Conservation (phyloP, 176 grass and related monocot species). For the Miscanthus lutarioriparius region DNA sequence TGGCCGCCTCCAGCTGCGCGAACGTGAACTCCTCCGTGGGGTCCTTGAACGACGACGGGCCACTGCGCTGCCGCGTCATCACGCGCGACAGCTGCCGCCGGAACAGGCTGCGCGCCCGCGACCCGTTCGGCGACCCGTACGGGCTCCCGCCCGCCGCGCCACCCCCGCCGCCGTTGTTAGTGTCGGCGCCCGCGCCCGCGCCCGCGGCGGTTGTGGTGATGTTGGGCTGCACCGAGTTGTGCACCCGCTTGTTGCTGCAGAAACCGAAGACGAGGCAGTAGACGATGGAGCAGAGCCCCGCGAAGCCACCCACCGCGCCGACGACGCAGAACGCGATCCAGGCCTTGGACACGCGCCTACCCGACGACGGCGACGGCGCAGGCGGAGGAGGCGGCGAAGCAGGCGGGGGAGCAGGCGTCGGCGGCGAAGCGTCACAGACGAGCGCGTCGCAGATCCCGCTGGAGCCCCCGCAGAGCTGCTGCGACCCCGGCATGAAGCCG, state of each 20-base stretch:
- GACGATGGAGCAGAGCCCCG: constrained; percentile 61
- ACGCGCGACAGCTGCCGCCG: constrained; percentile 73
- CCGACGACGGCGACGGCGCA: background rate
- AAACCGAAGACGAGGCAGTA: constrained; percentile 62
- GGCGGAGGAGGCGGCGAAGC: background rate
- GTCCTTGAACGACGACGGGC: constrained; percentile 93
- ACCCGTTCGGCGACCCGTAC: constrained; percentile 53
- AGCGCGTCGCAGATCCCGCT: constrained; percentile 42
- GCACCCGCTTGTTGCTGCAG: constrained; percentile 74
- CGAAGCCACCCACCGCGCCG: constrained; percentile 63
- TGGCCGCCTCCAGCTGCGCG: constrained; percentile 62
- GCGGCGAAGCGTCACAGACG: background rate
- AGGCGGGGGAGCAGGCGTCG: background rate
- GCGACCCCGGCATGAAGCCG: constrained; percentile 35
- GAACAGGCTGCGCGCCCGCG: constrained; percentile 40
- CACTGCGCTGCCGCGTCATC: constrained; percentile 89
- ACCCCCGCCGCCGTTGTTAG: background rate
- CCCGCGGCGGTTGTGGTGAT: background rate
- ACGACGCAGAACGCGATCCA: constrained; percentile 68
- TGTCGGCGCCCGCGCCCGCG: background rate
- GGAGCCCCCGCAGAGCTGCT: constrained; percentile 32
- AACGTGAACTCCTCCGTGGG: constrained; percentile 62
- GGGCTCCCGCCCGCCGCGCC: constrained; percentile 20
- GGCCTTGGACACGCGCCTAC: background rate
- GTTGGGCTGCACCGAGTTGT: constrained; percentile 86